Conservation (phyloP, 1,284 basidiomycete genomes). For the Hortiboletus rubellus region DNA sequence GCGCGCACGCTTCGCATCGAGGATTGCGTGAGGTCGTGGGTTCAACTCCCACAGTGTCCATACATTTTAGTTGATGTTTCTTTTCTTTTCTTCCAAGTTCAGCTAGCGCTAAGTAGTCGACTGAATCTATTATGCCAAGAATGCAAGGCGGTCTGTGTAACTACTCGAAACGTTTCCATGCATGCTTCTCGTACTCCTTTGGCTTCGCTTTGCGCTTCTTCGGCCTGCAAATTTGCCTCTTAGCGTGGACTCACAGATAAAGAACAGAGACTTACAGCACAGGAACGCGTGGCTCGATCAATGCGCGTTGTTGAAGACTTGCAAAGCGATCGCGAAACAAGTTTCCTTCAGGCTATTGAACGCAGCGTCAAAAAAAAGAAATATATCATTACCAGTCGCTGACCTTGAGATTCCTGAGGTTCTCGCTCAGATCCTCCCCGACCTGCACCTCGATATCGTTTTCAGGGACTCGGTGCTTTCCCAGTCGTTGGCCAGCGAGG, state of each 20-base stretch:
- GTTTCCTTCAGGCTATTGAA: constrained; percentile 83
- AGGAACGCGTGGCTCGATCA: constrained; percentile 73
- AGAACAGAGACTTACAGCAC: constrained; percentile 59
- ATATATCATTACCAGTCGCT: constrained; percentile 20
- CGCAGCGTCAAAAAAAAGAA: not conserved
- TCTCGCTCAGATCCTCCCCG: constrained; percentile 90
- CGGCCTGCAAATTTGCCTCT: constrained; percentile 28
- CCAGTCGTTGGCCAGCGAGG: constrained; percentile 66
- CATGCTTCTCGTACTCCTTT: constrained; percentile 86
- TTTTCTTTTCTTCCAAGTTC: constrained; percentile 22
- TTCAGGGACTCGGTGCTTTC: constrained; percentile 76
- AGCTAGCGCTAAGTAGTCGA: too few species aligned
- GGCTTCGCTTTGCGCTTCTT: constrained; percentile 57
- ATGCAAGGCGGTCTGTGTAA: too few species aligned
- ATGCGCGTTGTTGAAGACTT: constrained; percentile 75
- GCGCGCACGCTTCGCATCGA: constrained; percentile 40
- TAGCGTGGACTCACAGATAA: not conserved
- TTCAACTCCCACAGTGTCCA: constrained; percentile 41
- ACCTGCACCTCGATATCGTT: constrained; percentile 82
- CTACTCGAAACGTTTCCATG: constrained; percentile 80
- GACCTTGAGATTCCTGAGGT: constrained; percentile 81
- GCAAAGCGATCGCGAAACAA: constrained; percentile 88
- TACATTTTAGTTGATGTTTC: too few species aligned
- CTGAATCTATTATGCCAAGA: too few species aligned
- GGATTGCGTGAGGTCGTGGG: constrained; percentile 40